These are phyloP conservation scores for Sporisorium iseilematis-ciliati DNA, from an alignment of 1,284 basidiomycete genomes.

Conservation along the genomic window DNA sequence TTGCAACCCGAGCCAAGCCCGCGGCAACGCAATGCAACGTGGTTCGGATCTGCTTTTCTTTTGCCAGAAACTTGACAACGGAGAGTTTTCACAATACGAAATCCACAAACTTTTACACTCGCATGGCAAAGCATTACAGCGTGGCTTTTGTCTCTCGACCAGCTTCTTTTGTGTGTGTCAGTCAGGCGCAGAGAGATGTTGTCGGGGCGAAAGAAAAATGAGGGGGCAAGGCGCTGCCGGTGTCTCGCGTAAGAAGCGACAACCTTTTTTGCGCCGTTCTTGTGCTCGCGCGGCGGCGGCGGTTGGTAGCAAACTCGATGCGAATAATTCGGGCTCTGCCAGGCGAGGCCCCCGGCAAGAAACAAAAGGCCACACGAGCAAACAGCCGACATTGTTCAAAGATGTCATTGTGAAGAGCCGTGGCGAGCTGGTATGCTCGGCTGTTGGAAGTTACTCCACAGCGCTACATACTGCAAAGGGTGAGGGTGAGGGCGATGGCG, in stretches of 20 bases:
- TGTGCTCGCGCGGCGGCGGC: no score
- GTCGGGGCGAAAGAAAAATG: conserved; percentile 2
- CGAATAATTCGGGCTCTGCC: not conserved
- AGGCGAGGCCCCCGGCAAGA: not conserved
- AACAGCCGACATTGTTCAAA: not conserved
- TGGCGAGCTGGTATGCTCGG: not conserved
- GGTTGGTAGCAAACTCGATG: no score
- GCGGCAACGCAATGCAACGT: conserved; percentile 1
- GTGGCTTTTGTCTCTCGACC: no score
- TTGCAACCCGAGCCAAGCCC: no score
- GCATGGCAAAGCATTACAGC: no score
- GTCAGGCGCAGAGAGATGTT: not conserved
- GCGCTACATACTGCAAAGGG: no score
- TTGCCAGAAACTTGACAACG: conserved; percentile 3
- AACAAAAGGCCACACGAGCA: not conserved
- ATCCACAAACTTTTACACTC: no score
- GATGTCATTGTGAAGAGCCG: not conserved
- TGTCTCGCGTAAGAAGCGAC: conserved; percentile 1
- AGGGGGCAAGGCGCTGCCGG: no score
- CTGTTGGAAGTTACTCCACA: not conserved
- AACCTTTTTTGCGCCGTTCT: not conserved
- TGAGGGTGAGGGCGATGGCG: no score
- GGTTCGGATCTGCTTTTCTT: conserved; percentile 9
- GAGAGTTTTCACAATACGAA: not conserved
- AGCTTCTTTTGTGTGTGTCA: no score